Conservation (phyloP, 2,329 filamentous ascomycete genomes). For the Aspergillus piperis region DNA sequence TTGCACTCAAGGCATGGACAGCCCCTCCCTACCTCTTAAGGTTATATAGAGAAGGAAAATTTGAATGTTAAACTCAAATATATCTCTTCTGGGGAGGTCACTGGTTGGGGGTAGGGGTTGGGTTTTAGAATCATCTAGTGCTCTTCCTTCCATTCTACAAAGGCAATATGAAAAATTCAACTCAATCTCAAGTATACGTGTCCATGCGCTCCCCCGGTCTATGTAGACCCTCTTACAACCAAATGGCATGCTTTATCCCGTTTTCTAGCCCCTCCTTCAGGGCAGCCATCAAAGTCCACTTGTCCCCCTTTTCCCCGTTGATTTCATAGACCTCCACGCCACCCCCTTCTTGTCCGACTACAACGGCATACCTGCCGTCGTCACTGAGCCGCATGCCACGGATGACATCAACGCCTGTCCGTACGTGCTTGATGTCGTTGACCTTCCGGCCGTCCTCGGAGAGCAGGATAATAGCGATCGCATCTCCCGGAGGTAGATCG, state of each 20-base stretch:
- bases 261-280: slow-evolving; percentile 2
- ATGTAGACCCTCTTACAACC: background rate
- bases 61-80: too few relatives aligned
- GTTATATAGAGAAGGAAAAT: too few relatives aligned
- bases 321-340: slow-evolving; percentile 3
- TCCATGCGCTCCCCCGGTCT: too few relatives aligned
- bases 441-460: background rate
- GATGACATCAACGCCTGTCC: slow-evolving; percentile 2
- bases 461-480: background rate
- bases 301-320: background rate
- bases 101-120: too few relatives aligned
- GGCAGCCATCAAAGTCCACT: background rate
- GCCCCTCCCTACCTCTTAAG: too few relatives aligned
- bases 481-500: background rate
- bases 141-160: too few relatives aligned
- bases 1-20: too few relatives aligned
- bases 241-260: slow-evolving; percentile 2
- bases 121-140: too few relatives aligned
- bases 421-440: background rate
- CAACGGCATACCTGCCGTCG: background rate
- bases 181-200: too few relatives aligned
- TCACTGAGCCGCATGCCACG: slow-evolving; percentile 6
- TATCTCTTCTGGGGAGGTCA: too few relatives aligned
- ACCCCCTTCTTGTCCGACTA: slow-evolving; percentile 1
- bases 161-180: too few relatives aligned